Percentiles rank a stretch among this genome's conserved stretches.
Evolutionary conservation across 2,329 filamentous ascomycete genomes (phyloP).

Genomic region (Alternaria triticimaculans): DNA sequence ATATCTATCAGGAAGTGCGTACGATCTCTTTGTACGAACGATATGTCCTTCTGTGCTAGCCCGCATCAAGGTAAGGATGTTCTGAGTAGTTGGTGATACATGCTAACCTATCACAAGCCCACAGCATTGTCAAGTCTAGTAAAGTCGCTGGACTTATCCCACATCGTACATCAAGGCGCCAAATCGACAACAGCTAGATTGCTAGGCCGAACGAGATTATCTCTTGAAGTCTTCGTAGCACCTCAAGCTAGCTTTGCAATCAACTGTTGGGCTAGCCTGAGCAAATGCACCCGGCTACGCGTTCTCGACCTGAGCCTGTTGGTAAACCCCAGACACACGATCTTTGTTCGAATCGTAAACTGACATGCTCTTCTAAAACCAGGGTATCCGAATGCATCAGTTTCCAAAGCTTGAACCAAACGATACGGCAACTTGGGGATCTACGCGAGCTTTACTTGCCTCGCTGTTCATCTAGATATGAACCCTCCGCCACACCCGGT

Average conservation of each 20-base stretch:
- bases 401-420: conserved; percentile 58
- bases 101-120: conserved; percentile 35
- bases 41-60: conserved; percentile 61
- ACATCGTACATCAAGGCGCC: conserved; percentile 65
- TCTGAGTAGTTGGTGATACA: background rate
- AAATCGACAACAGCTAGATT: conserved; percentile 65
- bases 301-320: conserved; percentile 59
- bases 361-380: background rate
- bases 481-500: conserved; percentile 18
- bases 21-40: conserved; percentile 60
- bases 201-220: conserved; percentile 60
- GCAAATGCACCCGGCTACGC: conserved; percentile 60
- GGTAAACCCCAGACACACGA: background rate
- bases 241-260: conserved; percentile 65
- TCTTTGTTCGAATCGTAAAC: background rate
- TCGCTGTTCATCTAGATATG: conserved; percentile 44
- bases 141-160: conserved; percentile 59
- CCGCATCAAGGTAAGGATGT: conserved; percentile 46
- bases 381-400: conserved; percentile 58
- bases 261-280: conserved; percentile 63
- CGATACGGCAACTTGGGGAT: conserved; percentile 54
- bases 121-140: conserved; percentile 60
- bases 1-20: conserved; percentile 59
- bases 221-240: conserved; percentile 62
- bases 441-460: conserved; percentile 58